phyloP scores from a whole-genome alignment of 2,329 filamentous ascomycete species.

The Clonostachys sp. region DNA sequence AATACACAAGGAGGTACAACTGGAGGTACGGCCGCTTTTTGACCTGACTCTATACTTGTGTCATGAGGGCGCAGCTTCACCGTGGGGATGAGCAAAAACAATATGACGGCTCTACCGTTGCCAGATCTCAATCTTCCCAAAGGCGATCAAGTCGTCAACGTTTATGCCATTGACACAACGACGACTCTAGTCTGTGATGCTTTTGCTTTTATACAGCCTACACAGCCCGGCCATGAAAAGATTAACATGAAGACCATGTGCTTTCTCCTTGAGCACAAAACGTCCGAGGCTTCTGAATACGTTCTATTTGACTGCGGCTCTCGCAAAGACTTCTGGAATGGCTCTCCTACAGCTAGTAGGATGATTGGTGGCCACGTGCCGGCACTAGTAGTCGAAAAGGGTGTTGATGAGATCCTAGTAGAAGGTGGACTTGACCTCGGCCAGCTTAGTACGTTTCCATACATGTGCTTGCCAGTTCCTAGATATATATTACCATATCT shows the following conservation, averaged over 20 bases:
- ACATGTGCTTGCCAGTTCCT: background rate
- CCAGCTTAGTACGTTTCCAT: background rate
- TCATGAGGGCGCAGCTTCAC: too few species aligned
- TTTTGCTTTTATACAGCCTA: background rate
- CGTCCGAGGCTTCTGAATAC: too few species aligned
- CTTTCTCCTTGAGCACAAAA: background rate
- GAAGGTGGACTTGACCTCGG: constrained; percentile 2
- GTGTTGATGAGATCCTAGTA: constrained; percentile 13
- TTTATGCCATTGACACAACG: background rate
- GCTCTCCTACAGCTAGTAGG: constrained; percentile 12
- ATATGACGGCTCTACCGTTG: too few species aligned
- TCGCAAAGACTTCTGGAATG: constrained; percentile 18
- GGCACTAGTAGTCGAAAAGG: constrained; percentile 13
- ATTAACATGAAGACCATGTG: background rate
- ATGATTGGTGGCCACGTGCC: constrained; percentile 18
- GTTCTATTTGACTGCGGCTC: constrained; percentile 21
- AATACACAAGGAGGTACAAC: too few species aligned
- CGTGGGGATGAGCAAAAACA: too few species aligned
- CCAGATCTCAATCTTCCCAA: too few species aligned
- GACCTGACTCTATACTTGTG: too few species aligned
- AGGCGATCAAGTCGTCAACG: too few species aligned
- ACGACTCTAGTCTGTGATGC: background rate
- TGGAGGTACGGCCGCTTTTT: too few species aligned
- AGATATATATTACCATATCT: background rate
- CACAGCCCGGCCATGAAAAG: background rate